Base-by-base conservation (phyloP, 1,284 basidiomycete genomes). In the Farysia itapuensis region DNA sequence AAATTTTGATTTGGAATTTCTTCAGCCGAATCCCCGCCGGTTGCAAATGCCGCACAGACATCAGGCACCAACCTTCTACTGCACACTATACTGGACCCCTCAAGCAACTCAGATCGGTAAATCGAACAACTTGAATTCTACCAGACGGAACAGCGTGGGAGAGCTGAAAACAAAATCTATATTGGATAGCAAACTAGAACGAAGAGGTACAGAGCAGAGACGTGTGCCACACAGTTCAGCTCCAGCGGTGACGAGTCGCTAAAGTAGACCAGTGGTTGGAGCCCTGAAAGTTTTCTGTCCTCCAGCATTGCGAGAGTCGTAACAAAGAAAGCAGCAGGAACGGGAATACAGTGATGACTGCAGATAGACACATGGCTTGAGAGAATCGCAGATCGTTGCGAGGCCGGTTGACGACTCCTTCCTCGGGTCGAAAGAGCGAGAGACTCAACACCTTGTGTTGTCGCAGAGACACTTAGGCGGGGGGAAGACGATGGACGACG, bases 401-500 rank as follows among this genome's bases (percentile, higher is more conserved):
- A 43, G 45, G 50, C 32, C 39, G 57, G 57, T 60, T 60, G 57
- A 60, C 57, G 57, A 60, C 43, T 60, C 57, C 57, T 44, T 48
- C 50, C 50, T 37, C 35, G 39, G 36, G 28, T 37, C 23, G 28
- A 39, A 12, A 35, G 31, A 18, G 18, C 9, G 9, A 8, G 31
- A 33, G 9, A 8, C 12, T 33, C 9, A 8, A 19, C 16, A 16
- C 8, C 8, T 19, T 14, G 9, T 33, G 12, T 33, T 33, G 31
- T 16, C 31, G 31, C 8, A 16, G n/a, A n/a, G n/a, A n/a, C n/a
- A n/a, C n/a, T 49, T 30, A 63, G n/a, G 49, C 59, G 42, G 53
- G 46, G 20, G 59, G 59, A 19, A 69, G 34, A 28, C 66, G 59
- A 56, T 71, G 69, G 14, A 63, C 69, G 23, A 71, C 56, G 22